Evolutionary conservation across 2,329 filamentous ascomycete genomes (phyloP).

Genomic region (Fusarium sp.): DNA sequence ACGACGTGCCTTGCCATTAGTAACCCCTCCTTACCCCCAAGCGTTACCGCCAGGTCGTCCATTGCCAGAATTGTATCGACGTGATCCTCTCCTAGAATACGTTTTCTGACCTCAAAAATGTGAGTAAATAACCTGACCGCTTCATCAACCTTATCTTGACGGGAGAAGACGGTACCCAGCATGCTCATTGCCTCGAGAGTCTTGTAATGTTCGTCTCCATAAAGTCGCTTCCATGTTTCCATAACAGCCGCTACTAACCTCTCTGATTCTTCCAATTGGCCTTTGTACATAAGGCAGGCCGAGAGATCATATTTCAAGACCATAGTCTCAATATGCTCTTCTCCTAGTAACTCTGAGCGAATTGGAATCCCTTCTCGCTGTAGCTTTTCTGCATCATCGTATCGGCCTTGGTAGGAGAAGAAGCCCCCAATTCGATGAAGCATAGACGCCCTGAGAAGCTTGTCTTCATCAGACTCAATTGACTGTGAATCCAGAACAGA

Average conservation of each 20-base stretch:
- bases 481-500: constrained; percentile 34
- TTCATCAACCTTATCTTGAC: constrained; percentile 17
- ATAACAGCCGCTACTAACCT: no score
- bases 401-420: neutral
- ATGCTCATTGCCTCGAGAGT: constrained; percentile 6
- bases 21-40: constrained; percentile 22
- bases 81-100: constrained; percentile 3
- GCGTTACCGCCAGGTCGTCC: neutral
- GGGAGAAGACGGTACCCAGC: neutral
- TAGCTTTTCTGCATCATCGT: neutral
- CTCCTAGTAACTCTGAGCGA: no score
- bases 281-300: no score
- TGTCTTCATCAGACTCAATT: constrained; percentile 23
- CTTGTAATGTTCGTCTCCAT: constrained; percentile 1
- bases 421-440: constrained; percentile 19
- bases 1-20: constrained; percentile 23
- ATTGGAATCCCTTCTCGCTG: neutral
- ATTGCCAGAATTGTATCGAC: neutral
- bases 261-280: no score
- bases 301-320: no score
- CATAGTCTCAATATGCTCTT: no score
- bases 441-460: constrained; percentile 18
- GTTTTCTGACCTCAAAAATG: neutral
- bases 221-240: neutral
- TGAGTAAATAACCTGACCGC: constrained; percentile 15